Evolutionary conservation across 163 green algal genomes (phyloP), one percentile per base, ranked within the genome.

Genomic region (Scenedesmus sp.): DNA sequence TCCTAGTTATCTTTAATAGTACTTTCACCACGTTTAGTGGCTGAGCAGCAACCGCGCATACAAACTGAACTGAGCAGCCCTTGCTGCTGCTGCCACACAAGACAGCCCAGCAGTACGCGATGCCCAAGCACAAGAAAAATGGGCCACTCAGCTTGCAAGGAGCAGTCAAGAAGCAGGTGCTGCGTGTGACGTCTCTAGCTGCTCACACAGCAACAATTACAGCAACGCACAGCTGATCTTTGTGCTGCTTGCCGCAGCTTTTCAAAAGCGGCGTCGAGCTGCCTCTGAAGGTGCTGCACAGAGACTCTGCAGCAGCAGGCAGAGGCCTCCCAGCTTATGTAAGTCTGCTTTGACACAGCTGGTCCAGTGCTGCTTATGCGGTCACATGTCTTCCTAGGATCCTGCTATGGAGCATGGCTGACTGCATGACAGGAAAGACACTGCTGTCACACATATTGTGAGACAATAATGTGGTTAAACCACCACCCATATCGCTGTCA

Each of bases 41-140:
- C 23, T 5, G 70, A 7, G 70, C 70, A 52, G 70, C 70, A 52
- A 79, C 70, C 8, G 12, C 16, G 8, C 16, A 10, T 76, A 76
- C 66, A 52, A 79, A 5, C 23, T 46, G 34, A 46, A 52, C 5
- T 26, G 70, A 34, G 70, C 70, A 79, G 23, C 70, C 76, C 57
- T 34, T 59, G 76, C 46, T 84, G 34, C 6, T 81, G n/a, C 34
- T 82, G n/a, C 34, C 4, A 59, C 46, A 60, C 76, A 56, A 52
- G 66, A 46, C 10, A 46, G 7, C 23, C 20, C 23, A 87, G 55
- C 57, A 70, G 82, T 87, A 74, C 23, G 55, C 23, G 6, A 91
- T 91, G 87, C 87, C 87, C 10, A 91, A 91, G 56, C 87, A 91
- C 73, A 91, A 91, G 23, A 85, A n/a, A 8, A 91, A 91, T 3